Percentiles rank a stretch among this genome's conserved stretches.
phyloP scores from a whole-genome alignment of 2,329 filamentous ascomycete genomes.

The Zelopaecilomyces penicillatus region DNA sequence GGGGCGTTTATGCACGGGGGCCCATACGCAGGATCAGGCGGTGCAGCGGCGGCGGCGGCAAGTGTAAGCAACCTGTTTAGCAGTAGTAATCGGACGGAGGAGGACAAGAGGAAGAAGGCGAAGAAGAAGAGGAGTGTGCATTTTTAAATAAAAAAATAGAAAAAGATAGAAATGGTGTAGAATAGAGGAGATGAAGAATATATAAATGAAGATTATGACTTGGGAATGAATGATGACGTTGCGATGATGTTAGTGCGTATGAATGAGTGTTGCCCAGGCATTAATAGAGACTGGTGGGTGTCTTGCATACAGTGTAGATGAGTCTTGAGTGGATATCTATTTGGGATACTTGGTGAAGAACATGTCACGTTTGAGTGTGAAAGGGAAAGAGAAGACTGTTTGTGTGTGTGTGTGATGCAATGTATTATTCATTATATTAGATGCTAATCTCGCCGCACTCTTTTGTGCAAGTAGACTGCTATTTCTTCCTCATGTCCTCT shows the following conservation, averaged over 20 bases:
- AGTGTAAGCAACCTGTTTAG: constrained; percentile 39
- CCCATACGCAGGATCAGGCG: constrained; percentile 14
- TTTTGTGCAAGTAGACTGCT: no score
- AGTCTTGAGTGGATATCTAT: no score
- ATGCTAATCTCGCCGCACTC: constrained; percentile 4
- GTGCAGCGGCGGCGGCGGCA: constrained; percentile 33
- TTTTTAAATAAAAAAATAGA: constrained; percentile 25
- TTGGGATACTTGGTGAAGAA: no score
- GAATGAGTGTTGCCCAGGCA: no score
- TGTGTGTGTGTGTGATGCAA: no score
- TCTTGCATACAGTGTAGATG: no score
- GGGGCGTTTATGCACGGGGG: constrained; percentile 20
- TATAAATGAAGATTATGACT: neutral
- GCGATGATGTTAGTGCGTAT: no score
- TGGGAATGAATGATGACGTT: constrained; percentile 1
- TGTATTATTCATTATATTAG: neutral
- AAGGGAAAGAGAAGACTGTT: no score
- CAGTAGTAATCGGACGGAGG: constrained; percentile 22
- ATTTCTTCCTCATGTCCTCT: neutral
- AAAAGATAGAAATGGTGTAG: neutral
- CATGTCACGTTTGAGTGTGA: no score
- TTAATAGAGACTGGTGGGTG: no score
- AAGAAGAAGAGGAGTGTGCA: constrained; percentile 42
- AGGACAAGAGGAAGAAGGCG: constrained; percentile 33
- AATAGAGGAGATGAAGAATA: neutral